These are phyloP conservation scores for Oryza meyeriana DNA, from an alignment of 176 grass and related monocot genomes.

Conservation along the genomic window DNA sequence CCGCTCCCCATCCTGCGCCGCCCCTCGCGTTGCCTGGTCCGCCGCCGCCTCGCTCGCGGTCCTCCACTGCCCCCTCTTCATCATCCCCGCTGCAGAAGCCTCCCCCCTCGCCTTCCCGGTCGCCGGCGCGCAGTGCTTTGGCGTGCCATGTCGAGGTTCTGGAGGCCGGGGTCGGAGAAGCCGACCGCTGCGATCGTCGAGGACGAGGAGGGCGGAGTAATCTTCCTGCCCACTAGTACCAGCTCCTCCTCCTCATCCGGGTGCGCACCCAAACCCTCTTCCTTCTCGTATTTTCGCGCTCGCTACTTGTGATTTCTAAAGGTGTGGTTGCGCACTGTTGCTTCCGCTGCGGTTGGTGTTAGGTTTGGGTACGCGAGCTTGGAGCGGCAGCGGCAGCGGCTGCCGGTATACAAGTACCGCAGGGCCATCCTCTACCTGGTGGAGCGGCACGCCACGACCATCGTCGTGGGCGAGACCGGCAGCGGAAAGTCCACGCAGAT, in stretches of 20 bases:
- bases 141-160: slow-evolving; percentile 66
- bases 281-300: not conserved
- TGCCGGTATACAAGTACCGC: slow-evolving; percentile 89
- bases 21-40: no score
- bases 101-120: no score
- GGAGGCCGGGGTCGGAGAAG: slow-evolving; percentile 71
- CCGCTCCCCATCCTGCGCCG: no score
- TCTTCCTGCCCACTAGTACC: slow-evolving; percentile 48
- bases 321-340: not conserved
- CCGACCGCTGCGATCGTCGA: slow-evolving; percentile 73
- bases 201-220: slow-evolving; percentile 80
- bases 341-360: not conserved
- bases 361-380: slow-evolving; percentile 65
- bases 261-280: slow-evolving; percentile 29
- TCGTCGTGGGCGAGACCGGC: slow-evolving; percentile 87
- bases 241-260: slow-evolving; percentile 62
- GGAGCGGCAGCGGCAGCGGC: slow-evolving; percentile 76
- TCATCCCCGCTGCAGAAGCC: no score
- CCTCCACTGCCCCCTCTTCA: no score
- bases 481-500: slow-evolving; percentile 97
- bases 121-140: no score
- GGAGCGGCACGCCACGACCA: slow-evolving; percentile 76
- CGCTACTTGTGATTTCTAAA: not conserved
- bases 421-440: slow-evolving; percentile 86
- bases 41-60: no score